phyloP scores from a whole-genome alignment of 1,284 basidiomycete species.

The Cutaneotrichosporon dermatis region DNA sequence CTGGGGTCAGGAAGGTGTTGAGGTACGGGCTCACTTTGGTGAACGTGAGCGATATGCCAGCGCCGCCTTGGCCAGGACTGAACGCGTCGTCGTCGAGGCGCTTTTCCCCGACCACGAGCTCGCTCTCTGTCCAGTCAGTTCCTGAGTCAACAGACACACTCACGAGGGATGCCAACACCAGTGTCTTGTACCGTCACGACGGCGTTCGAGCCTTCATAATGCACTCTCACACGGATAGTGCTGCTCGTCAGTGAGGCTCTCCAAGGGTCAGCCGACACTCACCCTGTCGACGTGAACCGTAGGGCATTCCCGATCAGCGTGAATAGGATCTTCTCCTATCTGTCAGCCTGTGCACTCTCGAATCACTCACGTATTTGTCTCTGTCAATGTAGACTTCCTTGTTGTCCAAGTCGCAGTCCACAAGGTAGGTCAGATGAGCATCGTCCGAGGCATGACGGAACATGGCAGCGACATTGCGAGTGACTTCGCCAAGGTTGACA shows the following conservation, averaged over 20 bases:
- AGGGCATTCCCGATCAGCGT: constrained; percentile 49
- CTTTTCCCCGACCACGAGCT: constrained; percentile 44
- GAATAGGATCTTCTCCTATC: constrained; percentile 49
- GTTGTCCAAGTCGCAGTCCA: constrained; percentile 43
- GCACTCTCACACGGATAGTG: constrained; percentile 27
- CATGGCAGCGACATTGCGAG: constrained; percentile 47
- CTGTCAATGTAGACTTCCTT: constrained; percentile 44
- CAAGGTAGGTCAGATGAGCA: constrained; percentile 37
- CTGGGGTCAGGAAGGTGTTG: constrained; percentile 1
- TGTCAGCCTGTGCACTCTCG: neutral
- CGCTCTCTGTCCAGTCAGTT: constrained; percentile 18
- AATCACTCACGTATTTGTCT: constrained; percentile 45
- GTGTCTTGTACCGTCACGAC: constrained; percentile 46
- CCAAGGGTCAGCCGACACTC: neutral
- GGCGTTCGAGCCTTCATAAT: constrained; percentile 27
- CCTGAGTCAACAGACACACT: neutral
- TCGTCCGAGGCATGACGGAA: constrained; percentile 42
- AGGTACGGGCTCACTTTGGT: constrained; percentile 17
- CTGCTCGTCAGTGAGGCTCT: neutral
- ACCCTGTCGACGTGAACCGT: constrained; percentile 42
- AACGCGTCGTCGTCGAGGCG: constrained; percentile 45
- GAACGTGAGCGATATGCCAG: constrained; percentile 46
- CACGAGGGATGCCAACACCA: constrained; percentile 49
- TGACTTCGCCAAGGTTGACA: constrained; percentile 45
- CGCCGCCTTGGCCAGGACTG: constrained; percentile 45